Base-by-base conservation (phyloP, 83 land plant species). In the Picea abies region DNA sequence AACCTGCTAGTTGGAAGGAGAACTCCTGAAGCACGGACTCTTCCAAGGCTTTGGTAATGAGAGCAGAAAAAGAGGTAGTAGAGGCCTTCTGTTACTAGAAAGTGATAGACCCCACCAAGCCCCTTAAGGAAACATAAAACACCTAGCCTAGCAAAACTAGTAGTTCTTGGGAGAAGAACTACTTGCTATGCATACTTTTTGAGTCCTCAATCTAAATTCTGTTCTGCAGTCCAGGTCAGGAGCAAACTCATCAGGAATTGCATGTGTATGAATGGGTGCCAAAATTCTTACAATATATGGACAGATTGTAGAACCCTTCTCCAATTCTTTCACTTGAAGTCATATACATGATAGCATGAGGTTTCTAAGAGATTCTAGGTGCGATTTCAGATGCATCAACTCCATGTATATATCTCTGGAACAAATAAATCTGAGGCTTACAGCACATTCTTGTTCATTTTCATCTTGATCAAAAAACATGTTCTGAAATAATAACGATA, bases 401-500 rank as follows among this genome's bases (percentile, higher is more conserved):
- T 32, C 56, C 19, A 69, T 5, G 73, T 69, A 35, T 15, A 20
- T 15, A 68, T 15, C 12, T 68, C 4, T 26, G 16, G 19, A 68
- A 11, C 6, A 35, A 20, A 69, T 16, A n/a, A 72, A 72, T 41
- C 92, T 35, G 7, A 69, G 16, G n/a, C 41, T 69, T 8, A 35
- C 1, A 35, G 9, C 2, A 39, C 56, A n/a, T 84, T 91, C 95
- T 91, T 91, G 89, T 12, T 91, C 90, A 60, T 92, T 84, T 2
- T 89, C 90, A 80, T 84, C 90, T 73, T 82, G 60, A 2, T 89
- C 91, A 32, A 91, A 84, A 44, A 19, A 12, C 11, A 93, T 93
- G 49, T 93, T 93, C 85, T 85, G 92, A 11, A 32, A 93, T 80
- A 20, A 93, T 72, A 20, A 93, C 92, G 89, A 91, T 93, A 0